Percentiles rank a stretch among this genome's conserved stretches.
Conservation (phyloP, 306 rosid genomes). For the Begonia masoniana region DNA sequence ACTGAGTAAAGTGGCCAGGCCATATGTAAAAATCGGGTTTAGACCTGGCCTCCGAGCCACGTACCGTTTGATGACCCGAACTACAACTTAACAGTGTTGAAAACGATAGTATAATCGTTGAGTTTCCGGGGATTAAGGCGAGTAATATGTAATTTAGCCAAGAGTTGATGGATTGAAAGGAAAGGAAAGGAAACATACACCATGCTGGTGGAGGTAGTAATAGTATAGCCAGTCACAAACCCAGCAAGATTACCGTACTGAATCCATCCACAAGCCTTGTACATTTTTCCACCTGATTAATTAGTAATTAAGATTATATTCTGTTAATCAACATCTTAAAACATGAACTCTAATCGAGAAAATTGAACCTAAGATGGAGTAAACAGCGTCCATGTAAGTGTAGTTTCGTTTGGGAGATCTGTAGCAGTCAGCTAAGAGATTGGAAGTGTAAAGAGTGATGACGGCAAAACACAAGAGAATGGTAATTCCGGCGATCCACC, state of each 20-base stretch:
- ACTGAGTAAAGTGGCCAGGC: too few relatives aligned
- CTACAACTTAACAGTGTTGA: too few relatives aligned
- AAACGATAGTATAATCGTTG: too few relatives aligned
- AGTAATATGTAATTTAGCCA: too few relatives aligned
- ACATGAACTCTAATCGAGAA: background rate
- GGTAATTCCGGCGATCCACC: conserved; percentile 16
- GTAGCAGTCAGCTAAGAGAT: conserved; percentile 33
- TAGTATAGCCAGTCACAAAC: conserved; percentile 18
- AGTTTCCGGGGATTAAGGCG: too few relatives aligned
- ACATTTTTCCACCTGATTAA: conserved; percentile 17
- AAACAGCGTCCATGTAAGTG: conserved; percentile 31
- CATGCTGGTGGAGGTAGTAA: conserved; percentile 23
- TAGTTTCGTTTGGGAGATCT: conserved; percentile 23
- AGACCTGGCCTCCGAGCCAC: too few relatives aligned
- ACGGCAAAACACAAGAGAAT: conserved; percentile 10
- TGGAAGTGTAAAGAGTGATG: conserved; percentile 19
- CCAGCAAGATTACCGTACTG: conserved; percentile 19
- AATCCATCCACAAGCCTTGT: conserved; percentile 13
- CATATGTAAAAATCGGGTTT: too few relatives aligned
- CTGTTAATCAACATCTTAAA: too few relatives aligned
- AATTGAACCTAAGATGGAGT: conserved; percentile 12
- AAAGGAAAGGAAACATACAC: conserved; percentile 22
- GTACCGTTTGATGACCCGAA: too few relatives aligned
- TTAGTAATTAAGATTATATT: background rate
- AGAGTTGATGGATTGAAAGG: too few relatives aligned